A percentile compares a stretch with the other conserved stretches of the same genome.
Evolutionary conservation across 2,329 filamentous ascomycete genomes (phyloP).

Genomic region (Fusarium stilboides): DNA sequence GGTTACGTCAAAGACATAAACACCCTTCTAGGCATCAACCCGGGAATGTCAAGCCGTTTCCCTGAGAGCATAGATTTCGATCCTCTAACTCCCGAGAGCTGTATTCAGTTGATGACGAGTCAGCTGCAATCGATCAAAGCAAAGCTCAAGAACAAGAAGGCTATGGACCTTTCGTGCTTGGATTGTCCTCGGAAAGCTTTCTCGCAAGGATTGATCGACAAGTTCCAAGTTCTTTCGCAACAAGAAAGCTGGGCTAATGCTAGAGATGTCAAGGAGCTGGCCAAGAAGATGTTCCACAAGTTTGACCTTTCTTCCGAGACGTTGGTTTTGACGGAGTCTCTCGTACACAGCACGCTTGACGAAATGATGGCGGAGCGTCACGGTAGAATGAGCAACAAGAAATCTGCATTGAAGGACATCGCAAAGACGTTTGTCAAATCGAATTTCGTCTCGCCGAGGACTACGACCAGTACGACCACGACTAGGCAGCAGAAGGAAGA

Average conservation of each 20-base stretch:
- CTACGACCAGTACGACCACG: not conserved
- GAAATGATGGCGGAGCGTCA: conserved; percentile 44
- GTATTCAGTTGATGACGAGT: conserved; percentile 53
- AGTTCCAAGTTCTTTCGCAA: conserved; percentile 59
- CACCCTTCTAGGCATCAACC: conserved; percentile 71
- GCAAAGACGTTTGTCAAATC: fast-evolving
- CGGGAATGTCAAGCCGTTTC: conserved; percentile 76
- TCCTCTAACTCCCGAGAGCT: conserved; percentile 59
- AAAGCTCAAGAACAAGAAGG: conserved; percentile 37
- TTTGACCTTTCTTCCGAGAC: conserved; percentile 32
- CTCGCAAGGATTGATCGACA: conserved; percentile 17
- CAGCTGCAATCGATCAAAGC: conserved; percentile 57
- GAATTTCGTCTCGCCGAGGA: not conserved
- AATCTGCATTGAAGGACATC: not conserved
- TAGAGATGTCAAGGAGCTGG: conserved; percentile 71
- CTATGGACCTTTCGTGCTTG: conserved; percentile 47
- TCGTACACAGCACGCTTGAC: conserved; percentile 37
- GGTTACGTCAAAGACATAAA: conserved; percentile 80
- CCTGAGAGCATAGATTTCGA: conserved; percentile 73
- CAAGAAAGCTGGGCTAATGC: conserved; percentile 74
- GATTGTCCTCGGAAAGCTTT: conserved; percentile 38
- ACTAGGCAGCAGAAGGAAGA: not conserved
- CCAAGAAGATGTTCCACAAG: conserved; percentile 64
- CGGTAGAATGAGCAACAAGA: conserved; percentile 32
- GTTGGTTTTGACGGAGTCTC: conserved; percentile 38